phyloP scores from a whole-genome alignment of 805 yeast species.

The Hanseniaspora thailandica region DNA sequence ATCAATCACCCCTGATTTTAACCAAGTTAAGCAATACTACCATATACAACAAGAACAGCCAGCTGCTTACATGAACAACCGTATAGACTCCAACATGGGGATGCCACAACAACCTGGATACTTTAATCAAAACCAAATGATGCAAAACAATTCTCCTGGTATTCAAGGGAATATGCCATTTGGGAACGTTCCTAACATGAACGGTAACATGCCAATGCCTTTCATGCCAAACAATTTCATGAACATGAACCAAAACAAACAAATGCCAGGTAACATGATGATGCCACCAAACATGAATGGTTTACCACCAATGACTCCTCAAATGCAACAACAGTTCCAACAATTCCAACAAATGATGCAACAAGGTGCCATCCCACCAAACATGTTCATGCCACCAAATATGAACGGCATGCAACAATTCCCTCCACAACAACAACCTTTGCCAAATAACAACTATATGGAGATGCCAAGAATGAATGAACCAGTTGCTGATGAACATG shows the following conservation, averaged over 20 bases:
- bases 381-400: neutral
- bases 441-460: conserved; percentile 9
- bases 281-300: neutral
- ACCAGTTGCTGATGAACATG: neutral
- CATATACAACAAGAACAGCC: conserved; percentile 17
- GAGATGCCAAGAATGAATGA: neutral
- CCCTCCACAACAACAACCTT: conserved; percentile 7
- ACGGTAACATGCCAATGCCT: conserved; percentile 5
- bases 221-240: conserved; percentile 12
- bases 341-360: conserved; percentile 15
- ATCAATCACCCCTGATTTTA: conserved; percentile 16
- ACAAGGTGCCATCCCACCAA: conserved; percentile 8
- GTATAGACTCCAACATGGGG: conserved; percentile 9
- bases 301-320: conserved; percentile 7
- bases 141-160: conserved; percentile 9
- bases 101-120: conserved; percentile 16
- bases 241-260: neutral
- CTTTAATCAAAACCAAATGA: conserved; percentile 23
- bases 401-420: conserved; percentile 1
- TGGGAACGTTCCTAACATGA: conserved; percentile 11
- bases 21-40: conserved; percentile 16
- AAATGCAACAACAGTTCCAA: conserved; percentile 10
- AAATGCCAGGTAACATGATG: conserved; percentile 1
- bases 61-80: neutral
- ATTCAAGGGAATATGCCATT: conserved; percentile 1